These are phyloP conservation scores for Phaeosphaeria sp. DNA, from an alignment of 2,329 filamentous ascomycete species.

Conservation along the genomic window DNA sequence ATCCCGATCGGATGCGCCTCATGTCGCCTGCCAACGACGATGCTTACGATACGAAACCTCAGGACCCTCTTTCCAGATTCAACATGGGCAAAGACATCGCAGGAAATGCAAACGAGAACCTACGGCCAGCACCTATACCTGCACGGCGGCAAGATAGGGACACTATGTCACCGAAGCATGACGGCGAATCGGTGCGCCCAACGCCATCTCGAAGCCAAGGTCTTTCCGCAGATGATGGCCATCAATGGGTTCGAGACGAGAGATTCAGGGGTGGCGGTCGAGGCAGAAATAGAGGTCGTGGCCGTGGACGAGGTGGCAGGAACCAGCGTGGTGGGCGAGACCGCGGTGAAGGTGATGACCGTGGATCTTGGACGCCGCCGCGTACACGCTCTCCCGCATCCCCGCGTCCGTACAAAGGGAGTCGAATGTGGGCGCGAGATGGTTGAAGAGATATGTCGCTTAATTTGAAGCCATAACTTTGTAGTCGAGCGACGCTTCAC, in stretches of 20 bases:
- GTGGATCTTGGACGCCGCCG: background rate
- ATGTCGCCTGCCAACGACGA: background rate
- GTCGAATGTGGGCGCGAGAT: background rate
- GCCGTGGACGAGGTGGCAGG: background rate
- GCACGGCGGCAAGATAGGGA: background rate
- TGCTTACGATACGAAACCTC: background rate
- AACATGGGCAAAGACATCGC: background rate
- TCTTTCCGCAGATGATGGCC: constrained; percentile 3
- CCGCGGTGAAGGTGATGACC: background rate
- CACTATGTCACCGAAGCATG: background rate
- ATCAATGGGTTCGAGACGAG: background rate
- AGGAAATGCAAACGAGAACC: background rate
- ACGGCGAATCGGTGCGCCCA: background rate
- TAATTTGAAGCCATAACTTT: background rate
- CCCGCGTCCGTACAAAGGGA: background rate
- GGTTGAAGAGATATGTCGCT: background rate
- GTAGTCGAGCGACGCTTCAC: too few relatives aligned
- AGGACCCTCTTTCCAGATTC: background rate
- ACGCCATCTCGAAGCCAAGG: background rate
- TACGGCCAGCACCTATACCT: background rate
- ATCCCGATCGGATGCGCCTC: background rate
- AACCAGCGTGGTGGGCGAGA: background rate
- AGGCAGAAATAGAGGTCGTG: background rate
- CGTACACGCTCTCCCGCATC: background rate
- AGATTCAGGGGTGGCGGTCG: too few relatives aligned